A percentile compares a stretch with the other conserved stretches of the same genome.
phyloP scores from a whole-genome alignment of 352 stramenopile species.

The Phytophthora capsici region DNA sequence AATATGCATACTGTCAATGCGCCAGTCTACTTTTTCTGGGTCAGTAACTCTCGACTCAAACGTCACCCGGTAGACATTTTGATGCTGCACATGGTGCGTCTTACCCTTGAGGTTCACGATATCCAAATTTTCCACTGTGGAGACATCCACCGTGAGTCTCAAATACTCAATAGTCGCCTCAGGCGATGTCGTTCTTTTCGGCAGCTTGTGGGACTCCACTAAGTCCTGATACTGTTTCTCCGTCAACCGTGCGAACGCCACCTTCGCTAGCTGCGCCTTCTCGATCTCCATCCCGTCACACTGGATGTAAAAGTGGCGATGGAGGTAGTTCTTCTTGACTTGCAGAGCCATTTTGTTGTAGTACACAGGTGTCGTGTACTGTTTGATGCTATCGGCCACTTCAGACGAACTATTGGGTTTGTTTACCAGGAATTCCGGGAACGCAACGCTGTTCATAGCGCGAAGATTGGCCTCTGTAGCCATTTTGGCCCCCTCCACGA shows the following conservation, averaged over 20 bases:
- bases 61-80: conserved; percentile 42
- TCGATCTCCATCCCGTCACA: conserved; percentile 46
- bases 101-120: conserved; percentile 31
- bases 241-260: conserved; percentile 49
- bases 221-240: conserved; percentile 44
- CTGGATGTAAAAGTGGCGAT: conserved; percentile 47
- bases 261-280: conserved; percentile 35
- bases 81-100: conserved; percentile 32
- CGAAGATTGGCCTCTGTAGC: conserved; percentile 45
- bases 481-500: conserved; percentile 44
- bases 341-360: conserved; percentile 50
- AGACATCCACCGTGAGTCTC: conserved; percentile 41
- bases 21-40: conserved; percentile 69
- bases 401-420: conserved; percentile 33
- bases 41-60: conserved; percentile 70
- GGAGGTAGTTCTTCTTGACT: conserved; percentile 54
- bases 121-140: conserved; percentile 52
- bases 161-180: conserved; percentile 47
- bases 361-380: conserved; percentile 30
- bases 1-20: conserved; percentile 46
- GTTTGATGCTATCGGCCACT: conserved; percentile 25
- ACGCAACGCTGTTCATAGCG: conserved; percentile 43
- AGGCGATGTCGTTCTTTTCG: not conserved
- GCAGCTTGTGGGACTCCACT: conserved; percentile 22
- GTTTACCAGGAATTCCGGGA: conserved; percentile 42